Evolutionary conservation across 257 asterid genomes (phyloP), one percentile per base, ranked within the genome.

Genomic region (Rubia yunnanensis): DNA sequence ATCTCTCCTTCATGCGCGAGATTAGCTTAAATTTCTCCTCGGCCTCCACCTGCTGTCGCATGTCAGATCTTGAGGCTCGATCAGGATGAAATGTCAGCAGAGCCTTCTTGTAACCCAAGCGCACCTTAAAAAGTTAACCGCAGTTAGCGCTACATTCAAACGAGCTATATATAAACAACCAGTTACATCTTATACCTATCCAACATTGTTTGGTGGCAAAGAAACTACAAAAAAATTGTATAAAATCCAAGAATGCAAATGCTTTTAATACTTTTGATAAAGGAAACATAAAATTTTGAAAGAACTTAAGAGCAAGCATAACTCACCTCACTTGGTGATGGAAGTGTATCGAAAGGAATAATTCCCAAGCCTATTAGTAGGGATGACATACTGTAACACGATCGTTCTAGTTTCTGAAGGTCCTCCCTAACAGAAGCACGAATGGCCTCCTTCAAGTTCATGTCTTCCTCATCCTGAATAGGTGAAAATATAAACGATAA

Each of bases 11-110:
- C 80, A 87, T 74, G 38, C 95, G 89, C 62, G 82, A 81, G 30
- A 92, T 81, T 71, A 94, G 92, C 89, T 94, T 94, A 67, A 90
- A 89, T 73, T 88, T 94, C 77, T 94, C 99, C 80, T 94, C 97
- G 17, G 99, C 91, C 76, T 94, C 99, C 48, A 94, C 97, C 71
- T 82, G 90, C 64, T 79, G 83, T 20, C 85, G 85, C 44, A 88
- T 66, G 70, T 89, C 88, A 48, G 82, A 79, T 69, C 72, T 73
- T 27, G 85, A 75, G 72, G 95, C 90, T 67, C 95, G 88, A 72
- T 92, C 99, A 7, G 97, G 99, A 72, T 89, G 99, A 72, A 89
- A 86, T 14, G 88, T 73, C 73, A 89, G 67, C 72, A 89, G 72
- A n/a, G 99, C 96, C 60, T 75, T 73, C 74, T 82, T 87, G 71